These are phyloP conservation scores for Suhomyces atakaporum DNA, from an alignment of 1,139 yeast species.

Conservation along the genomic window DNA sequence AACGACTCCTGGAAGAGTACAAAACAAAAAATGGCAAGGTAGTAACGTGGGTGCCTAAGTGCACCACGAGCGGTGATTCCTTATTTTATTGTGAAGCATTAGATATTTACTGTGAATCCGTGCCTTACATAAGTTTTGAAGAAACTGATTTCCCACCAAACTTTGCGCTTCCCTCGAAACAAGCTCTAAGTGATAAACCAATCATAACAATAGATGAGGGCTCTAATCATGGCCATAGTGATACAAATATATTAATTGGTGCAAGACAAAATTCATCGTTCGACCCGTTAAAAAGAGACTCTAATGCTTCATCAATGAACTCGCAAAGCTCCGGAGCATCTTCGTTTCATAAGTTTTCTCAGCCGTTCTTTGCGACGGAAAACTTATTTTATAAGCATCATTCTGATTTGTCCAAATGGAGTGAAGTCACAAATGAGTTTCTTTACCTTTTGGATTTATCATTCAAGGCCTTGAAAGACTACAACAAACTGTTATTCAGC, in stretches of 20 bases:
- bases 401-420: constrained; percentile 62
- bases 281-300: constrained; percentile 42
- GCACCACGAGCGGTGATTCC: constrained; percentile 57
- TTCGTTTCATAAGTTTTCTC: constrained; percentile 44
- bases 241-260: constrained; percentile 7
- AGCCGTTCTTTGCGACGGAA: constrained; percentile 44
- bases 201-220: constrained; percentile 18
- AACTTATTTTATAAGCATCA: constrained; percentile 57
- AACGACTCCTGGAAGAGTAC: constrained; percentile 35
- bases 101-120: constrained; percentile 55
- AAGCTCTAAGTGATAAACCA: constrained; percentile 27
- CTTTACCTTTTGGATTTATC: constrained; percentile 48
- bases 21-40: constrained; percentile 28
- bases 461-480: constrained; percentile 49
- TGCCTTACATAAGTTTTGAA: constrained; percentile 46
- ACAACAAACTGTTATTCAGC: constrained; percentile 51
- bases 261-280: constrained; percentile 18
- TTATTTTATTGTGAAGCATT: constrained; percentile 61
- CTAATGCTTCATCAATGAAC: constrained; percentile 37
- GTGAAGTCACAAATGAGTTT: constrained; percentile 49
- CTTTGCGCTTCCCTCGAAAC: constrained; percentile 33
- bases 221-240: neutral
- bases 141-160: constrained; percentile 21
- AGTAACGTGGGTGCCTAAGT: constrained; percentile 55
- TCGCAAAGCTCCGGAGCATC: constrained; percentile 29